These are phyloP conservation scores for Colletotrichum sp. DNA, from an alignment of 2,329 filamentous ascomycete species.

Conservation along the genomic window DNA sequence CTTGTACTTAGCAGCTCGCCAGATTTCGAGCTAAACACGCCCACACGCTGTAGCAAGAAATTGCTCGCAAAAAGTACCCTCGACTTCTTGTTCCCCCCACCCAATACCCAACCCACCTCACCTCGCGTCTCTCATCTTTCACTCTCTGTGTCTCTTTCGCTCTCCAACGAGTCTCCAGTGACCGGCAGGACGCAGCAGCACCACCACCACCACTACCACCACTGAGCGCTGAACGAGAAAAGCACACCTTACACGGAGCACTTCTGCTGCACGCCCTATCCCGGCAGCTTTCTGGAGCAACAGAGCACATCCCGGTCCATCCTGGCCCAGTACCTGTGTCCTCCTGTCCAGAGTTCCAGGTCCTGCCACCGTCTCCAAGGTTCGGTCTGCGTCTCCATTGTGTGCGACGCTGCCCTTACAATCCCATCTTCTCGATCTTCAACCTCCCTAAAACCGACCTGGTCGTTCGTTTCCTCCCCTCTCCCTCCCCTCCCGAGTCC, in stretches of 20 bases:
- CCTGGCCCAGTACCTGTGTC: neutral
- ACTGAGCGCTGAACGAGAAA: neutral
- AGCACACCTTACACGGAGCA: constrained; percentile 3
- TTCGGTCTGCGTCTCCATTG: constrained; percentile 4
- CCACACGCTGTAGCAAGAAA: neutral
- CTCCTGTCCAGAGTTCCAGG: neutral
- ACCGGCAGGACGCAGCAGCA: neutral
- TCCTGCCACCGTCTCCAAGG: neutral
- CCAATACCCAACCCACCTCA: neutral
- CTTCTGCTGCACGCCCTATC: constrained; percentile 3
- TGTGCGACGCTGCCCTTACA: constrained; percentile 17
- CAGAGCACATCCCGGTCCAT: constrained; percentile 2
- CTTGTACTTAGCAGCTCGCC: neutral
- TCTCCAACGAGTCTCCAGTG: neutral
- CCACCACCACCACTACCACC: neutral
- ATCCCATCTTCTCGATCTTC: constrained; percentile 12
- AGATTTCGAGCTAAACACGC: neutral
- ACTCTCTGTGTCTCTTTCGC: neutral
- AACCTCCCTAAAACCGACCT: constrained; percentile 17
- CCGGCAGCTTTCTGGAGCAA: constrained; percentile 5
- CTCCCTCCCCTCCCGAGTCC: neutral
- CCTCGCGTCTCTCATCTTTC: neutral
- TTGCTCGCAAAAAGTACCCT: neutral
- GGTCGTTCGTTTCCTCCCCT: constrained; percentile 7
- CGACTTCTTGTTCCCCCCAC: neutral